Evolutionary conservation across 1,284 basidiomycete genomes (phyloP).

Genomic region (Malassezia japonica): DNA sequence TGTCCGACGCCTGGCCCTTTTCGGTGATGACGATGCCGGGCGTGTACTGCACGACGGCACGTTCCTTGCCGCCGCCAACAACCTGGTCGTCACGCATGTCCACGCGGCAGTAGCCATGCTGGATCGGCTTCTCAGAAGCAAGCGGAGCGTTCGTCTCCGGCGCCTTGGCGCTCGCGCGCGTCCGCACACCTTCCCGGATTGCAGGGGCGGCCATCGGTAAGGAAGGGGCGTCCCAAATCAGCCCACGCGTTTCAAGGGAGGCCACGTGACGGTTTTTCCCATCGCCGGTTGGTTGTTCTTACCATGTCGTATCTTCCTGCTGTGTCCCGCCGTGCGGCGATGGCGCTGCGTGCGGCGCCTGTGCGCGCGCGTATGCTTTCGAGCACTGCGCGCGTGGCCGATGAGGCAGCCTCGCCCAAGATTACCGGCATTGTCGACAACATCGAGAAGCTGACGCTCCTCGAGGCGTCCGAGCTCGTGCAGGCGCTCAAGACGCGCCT

Average conservation of each 20-base stretch:
- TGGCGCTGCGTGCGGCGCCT: slow-evolving; percentile 1
- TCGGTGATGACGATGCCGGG: slow-evolving; percentile 47
- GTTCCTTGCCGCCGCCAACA: slow-evolving; percentile 40
- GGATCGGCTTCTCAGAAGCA: slow-evolving; percentile 9
- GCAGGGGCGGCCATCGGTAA: slow-evolving; percentile 10
- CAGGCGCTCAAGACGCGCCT: slow-evolving; percentile 80
- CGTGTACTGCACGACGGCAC: slow-evolving; percentile 31
- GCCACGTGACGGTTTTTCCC: slow-evolving; percentile 9
- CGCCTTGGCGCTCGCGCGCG: slow-evolving; percentile 2
- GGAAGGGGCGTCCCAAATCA: neutral
- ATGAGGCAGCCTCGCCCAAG: slow-evolving; percentile 52
- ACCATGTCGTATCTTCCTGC: slow-evolving; percentile 5
- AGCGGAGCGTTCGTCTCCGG: neutral
- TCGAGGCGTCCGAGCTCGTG: slow-evolving; percentile 96
- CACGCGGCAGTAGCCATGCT: slow-evolving; percentile 34
- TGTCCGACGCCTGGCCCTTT: slow-evolving; percentile 39
- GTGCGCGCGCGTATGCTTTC: slow-evolving; percentile 8
- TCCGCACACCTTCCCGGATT: slow-evolving; percentile 7
- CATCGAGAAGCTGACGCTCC: slow-evolving; percentile 76
- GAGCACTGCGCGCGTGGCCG: slow-evolving; percentile 1
- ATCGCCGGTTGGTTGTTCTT: neutral
- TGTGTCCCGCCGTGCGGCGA: slow-evolving; percentile 11
- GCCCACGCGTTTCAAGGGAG: neutral
- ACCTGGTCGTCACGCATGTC: slow-evolving; percentile 45
- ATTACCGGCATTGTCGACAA: slow-evolving; percentile 81